These are phyloP conservation scores for Pluteus cervinus DNA, from an alignment of 768 basidiomycete genomes.

Conservation along the genomic window DNA sequence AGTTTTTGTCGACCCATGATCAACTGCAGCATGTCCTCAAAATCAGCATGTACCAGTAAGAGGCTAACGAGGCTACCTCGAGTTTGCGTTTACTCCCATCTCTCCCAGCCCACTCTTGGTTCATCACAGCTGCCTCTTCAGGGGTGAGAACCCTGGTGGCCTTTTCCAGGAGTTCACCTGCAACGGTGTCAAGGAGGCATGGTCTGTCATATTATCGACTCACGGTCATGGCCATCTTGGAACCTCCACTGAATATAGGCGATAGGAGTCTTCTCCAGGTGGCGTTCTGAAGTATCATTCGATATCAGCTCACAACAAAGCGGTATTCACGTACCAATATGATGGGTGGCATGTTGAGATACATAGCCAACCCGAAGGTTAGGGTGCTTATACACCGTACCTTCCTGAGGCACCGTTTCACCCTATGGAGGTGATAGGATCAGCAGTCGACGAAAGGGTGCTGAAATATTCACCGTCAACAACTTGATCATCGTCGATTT, in stretches of 20 bases:
- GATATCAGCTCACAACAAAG: no score
- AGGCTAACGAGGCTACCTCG: constrained; percentile 54
- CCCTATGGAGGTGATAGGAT: constrained; percentile 42
- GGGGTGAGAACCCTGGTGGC: constrained; percentile 84
- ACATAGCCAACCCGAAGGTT: constrained; percentile 93
- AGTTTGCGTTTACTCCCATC: constrained; percentile 88
- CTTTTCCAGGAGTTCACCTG: constrained; percentile 88
- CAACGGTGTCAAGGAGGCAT: constrained; percentile 5
- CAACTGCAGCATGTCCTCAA: constrained; percentile 34
- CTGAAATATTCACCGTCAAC: constrained; percentile 54
- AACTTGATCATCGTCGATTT: constrained; percentile 96
- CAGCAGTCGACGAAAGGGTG: constrained; percentile 4
- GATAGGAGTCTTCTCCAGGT: constrained; percentile 94
- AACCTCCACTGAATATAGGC: constrained; percentile 99
- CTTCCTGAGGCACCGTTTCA: constrained; percentile 87
- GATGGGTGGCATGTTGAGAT: constrained; percentile 97
- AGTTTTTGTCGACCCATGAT: constrained; percentile 95
- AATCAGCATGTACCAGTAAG: neutral
- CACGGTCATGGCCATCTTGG: constrained; percentile 97
- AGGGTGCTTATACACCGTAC: constrained; percentile 91
- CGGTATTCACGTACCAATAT: constrained; percentile 75
- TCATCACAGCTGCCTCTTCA: constrained; percentile 74
- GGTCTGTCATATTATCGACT: constrained; percentile 18
- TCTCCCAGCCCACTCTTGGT: constrained; percentile 86
- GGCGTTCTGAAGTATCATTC: constrained; percentile 52